Evolutionary conservation across 768 basidiomycete species (phyloP), one percentile per base, ranked within the genome.

Genomic region (Leucosporidium yakuticum): DNA sequence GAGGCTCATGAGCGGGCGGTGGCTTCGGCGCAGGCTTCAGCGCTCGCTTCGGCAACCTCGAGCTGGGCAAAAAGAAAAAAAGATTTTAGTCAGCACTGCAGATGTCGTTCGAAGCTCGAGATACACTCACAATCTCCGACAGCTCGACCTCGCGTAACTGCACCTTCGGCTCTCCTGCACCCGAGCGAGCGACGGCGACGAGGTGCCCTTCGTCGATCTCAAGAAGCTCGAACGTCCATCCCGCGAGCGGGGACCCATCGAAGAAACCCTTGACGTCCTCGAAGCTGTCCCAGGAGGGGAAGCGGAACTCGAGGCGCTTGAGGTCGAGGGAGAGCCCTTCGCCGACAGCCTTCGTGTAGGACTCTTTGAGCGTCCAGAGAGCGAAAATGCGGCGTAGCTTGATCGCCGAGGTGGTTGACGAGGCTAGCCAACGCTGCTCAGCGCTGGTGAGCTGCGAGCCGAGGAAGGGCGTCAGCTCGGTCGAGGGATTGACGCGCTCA

Each of bases 331-430:
- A 54, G 0, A 73, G 44, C 0, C 71, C 71, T 6, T 67, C 50
- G 20, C 69, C 66, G 12, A 60, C 65, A 9, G 72, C 69, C 39
- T 73, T 73, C 49, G 59, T 48, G 61, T 57, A 73, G 14, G 72
- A 63, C 36, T 73, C 72, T 29, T 73, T 73, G 51, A 73, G 72
- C 21, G 72, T 73, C 72, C 72, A 73, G 0, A 73, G 54, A 0
- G 68, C 63, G 66, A 73, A 64, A 4, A 21, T 51, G 20, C 63
- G 63, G 0, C 27, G 34, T 0, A 69, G 49, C n/a, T 39, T 58
- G 20, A 4, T n/a, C 0, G 5, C 4, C 0, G 48, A 8, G 0
- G 20, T 12, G 1, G 7, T 1, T 0, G 27, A 27, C 0, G 59
- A 14, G n/a, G 8, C 8, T 15, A 67, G 19, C 5, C 21, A 29